Percentiles rank a stretch among this genome's conserved stretches.
Evolutionary conservation across 371 early-diverging fungal genomes (phyloP).

Genomic region (Paraphysoderma sedebokerense): DNA sequence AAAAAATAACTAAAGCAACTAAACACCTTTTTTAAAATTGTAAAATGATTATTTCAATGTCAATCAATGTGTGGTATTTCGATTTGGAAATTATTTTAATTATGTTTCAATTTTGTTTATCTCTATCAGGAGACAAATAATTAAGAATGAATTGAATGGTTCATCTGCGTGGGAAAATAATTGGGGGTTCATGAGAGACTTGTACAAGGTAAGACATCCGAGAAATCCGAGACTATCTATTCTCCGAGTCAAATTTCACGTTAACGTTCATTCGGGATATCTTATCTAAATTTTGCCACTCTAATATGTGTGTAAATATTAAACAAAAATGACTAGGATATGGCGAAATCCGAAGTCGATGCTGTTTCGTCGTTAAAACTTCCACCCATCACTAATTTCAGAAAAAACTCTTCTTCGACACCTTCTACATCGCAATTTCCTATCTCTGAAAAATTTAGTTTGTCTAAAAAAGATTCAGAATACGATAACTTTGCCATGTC

Average conservation of each 20-base stretch:
- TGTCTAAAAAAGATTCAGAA: no score
- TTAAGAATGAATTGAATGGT: background rate
- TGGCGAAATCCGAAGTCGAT: background rate
- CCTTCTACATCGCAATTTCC: background rate
- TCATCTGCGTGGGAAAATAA: background rate
- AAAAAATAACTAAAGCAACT: no score
- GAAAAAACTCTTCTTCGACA: background rate
- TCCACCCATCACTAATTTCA: background rate
- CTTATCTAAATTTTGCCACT: background rate
- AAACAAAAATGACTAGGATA: background rate
- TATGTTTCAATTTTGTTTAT: no score
- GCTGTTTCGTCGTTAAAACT: background rate
- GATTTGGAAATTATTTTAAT: background rate
- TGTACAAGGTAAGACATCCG: background rate
- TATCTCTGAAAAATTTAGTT: no score
- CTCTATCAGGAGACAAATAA: background rate
- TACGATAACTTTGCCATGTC: no score
- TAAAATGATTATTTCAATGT: no score
- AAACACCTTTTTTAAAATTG: no score
- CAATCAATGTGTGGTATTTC: background rate
- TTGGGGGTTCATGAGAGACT: background rate
- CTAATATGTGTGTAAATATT: no score
- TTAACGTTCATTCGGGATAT: background rate
- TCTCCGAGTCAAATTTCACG: background rate
- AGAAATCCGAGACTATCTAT: background rate